A percentile compares a stretch with the other conserved stretches of the same genome.
Evolutionary conservation across 352 stramenopile genomes (phyloP).

Genomic region (Pythium scleroteichum): DNA sequence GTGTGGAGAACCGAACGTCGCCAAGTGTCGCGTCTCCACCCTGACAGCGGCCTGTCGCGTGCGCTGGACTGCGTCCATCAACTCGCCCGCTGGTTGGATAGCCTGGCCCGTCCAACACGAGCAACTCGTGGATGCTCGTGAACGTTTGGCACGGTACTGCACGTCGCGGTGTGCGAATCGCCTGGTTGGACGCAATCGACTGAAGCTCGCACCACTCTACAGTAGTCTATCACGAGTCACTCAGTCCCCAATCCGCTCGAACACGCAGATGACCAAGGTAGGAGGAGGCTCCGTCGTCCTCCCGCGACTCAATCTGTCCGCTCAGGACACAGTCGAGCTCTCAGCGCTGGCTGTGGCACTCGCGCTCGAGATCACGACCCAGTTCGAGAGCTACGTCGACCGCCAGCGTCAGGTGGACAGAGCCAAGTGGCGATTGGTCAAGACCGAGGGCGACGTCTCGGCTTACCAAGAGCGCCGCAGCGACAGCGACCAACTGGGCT

Average conservation of each 20-base stretch:
- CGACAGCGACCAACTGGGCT: slow-evolving; percentile 8
- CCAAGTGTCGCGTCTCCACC: too few species aligned
- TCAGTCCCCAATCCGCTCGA: background rate
- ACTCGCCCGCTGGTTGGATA: background rate
- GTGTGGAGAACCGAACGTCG: too few species aligned
- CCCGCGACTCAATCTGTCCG: slow-evolving; percentile 33
- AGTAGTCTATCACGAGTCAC: background rate
- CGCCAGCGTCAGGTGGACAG: slow-evolving; percentile 30
- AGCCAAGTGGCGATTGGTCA: slow-evolving; percentile 43
- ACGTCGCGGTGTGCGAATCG: too few species aligned
- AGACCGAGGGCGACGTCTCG: slow-evolving; percentile 34
- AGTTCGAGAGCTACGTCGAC: slow-evolving; percentile 46
- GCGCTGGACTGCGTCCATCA: slow-evolving; percentile 2
- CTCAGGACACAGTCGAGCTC: slow-evolving; percentile 35
- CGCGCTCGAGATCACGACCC: slow-evolving; percentile 31
- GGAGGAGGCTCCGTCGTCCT: slow-evolving; percentile 31
- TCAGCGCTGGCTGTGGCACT: slow-evolving; percentile 29
- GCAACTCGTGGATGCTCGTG: too few species aligned
- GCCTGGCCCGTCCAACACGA: background rate
- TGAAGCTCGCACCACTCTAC: slow-evolving; percentile 3
- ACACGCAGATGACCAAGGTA: slow-evolving; percentile 21
- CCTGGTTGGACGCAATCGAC: too few species aligned
- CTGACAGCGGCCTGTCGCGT: background rate
- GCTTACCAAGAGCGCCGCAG: slow-evolving; percentile 33
- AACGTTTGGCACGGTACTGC: too few species aligned